phyloP scores from a whole-genome alignment of 177 flowering plant species.

The Telopea speciosissima region DNA sequence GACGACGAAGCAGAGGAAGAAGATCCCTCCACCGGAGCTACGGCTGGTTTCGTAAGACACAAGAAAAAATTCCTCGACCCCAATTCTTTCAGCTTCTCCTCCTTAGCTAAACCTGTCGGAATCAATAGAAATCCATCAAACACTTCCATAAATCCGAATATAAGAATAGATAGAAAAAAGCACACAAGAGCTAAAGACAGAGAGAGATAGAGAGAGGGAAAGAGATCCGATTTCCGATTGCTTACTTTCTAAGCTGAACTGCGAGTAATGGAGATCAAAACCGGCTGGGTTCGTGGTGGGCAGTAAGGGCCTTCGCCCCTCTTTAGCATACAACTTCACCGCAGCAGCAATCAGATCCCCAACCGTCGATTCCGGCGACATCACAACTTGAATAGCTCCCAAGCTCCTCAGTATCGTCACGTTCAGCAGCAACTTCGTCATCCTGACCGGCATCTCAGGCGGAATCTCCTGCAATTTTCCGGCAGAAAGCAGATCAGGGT shows the following conservation, averaged over 20 bases:
- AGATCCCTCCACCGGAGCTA: not conserved
- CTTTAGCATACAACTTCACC: slow-evolving; percentile 55
- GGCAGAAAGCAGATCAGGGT: not conserved
- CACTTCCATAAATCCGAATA: not conserved
- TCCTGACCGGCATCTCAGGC: slow-evolving; percentile 18
- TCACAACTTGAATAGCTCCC: slow-evolving; percentile 68
- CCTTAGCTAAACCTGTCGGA: slow-evolving; percentile 55
- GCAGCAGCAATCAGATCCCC: slow-evolving; percentile 56
- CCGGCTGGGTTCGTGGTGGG: slow-evolving; percentile 31
- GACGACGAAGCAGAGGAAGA: slow-evolving; percentile 13
- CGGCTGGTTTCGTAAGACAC: slow-evolving; percentile 28
- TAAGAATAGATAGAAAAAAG: not conserved
- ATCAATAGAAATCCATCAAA: not conserved
- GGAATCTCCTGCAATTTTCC: not conserved
- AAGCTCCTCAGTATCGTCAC: slow-evolving; percentile 78
- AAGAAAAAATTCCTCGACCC: slow-evolving; percentile 90
- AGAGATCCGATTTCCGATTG: not conserved
- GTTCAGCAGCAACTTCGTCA: slow-evolving; percentile 75
- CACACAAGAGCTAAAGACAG: not conserved
- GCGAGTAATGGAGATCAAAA: slow-evolving; percentile 85
- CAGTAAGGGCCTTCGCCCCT: slow-evolving; percentile 66
- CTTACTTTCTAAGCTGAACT: slow-evolving; percentile 90
- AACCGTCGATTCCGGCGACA: slow-evolving; percentile 63
- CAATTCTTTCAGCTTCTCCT: slow-evolving; percentile 57
- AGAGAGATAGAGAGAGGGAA: not conserved